Evolutionary conservation across 495 filamentous ascomycete genomes (phyloP), one percentile per base, ranked within the genome.

Genomic region (Penicillium psychrofluorescens): DNA sequence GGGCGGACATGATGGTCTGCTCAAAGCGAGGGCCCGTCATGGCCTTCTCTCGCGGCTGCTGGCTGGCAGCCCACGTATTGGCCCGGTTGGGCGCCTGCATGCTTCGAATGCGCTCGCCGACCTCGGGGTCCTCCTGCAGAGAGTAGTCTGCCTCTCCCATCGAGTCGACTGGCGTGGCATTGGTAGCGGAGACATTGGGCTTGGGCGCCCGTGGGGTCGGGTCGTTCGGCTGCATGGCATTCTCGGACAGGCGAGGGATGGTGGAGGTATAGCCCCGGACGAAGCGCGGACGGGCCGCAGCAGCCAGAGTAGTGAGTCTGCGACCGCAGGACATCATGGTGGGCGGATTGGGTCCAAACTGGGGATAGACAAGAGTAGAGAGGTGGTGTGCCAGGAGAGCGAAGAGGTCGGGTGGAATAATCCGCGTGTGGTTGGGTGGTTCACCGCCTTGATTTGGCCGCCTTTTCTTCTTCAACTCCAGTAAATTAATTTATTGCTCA

Each of bases 1-100:
- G 92, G 55, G 79, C 70, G 56, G 84, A 80, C 72, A 95, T 86
- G 50, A 90, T 85, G 11, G 87, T 96, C 78, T 96, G 91, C 75
- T 98, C 92, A 56, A 98, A 98, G 49, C 92, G 75, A 49, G 92
- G 92, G 30, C 92, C 92, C 11, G 77, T 74, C 92, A 98, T 98
- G 12, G 86, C 92, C 64, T 77, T 60, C 38, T 74, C 75, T 47
- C 91, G 74, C 11, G 87, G 85, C 62, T 78, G 77, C 76, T 98
- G 92, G 69, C 77, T 90, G 50, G 78, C 63, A 32, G 85, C 85
- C 92, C 92, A 98, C 44, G 86, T 74, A 15, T 63, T 76, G 35
- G 72, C 66, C 31, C 89, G 81, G 73, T 98, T 97, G 14, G 92
- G 92, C 15, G 92, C 88, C 71, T 98, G 92, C 57, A 76, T 66